phyloP scores from a whole-genome alignment of 78 protist species.

The Speleostelium caveatum region DNA sequence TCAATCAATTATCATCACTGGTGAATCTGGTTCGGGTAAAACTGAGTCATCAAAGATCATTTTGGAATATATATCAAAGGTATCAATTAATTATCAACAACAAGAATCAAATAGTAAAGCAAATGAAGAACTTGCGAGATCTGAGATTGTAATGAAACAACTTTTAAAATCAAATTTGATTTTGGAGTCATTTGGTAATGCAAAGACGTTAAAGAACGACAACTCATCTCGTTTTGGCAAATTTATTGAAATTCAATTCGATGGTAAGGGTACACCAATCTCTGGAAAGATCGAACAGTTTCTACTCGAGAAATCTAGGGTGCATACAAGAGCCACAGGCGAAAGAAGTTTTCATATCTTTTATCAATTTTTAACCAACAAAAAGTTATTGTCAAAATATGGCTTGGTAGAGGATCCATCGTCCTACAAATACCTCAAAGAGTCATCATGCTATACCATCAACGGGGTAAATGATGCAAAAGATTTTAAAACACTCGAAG shows the following conservation, averaged over 20 bases:
- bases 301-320: conserved; percentile 90
- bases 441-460: conserved; percentile 64
- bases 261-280: conserved; percentile 87
- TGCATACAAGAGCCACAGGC: conserved; percentile 81
- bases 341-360: conserved; percentile 96
- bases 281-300: conserved; percentile 92
- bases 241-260: conserved; percentile 93
- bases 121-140: conserved; percentile 21
- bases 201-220: conserved; percentile 92
- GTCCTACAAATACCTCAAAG: conserved; percentile 52
- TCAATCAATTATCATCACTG: conserved; percentile 92
- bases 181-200: conserved; percentile 97
- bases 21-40: conserved; percentile 93
- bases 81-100: neutral
- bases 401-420: conserved; percentile 48
- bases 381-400: conserved; percentile 3
- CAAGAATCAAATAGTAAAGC: conserved; percentile 4
- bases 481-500: conserved; percentile 12
- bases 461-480: conserved; percentile 57
- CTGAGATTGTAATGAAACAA: conserved; percentile 72
- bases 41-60: conserved; percentile 85
- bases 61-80: conserved; percentile 92
- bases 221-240: conserved; percentile 86
- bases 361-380: conserved; percentile 87
- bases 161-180: conserved; percentile 88